A percentile compares a stretch with the other conserved stretches of the same genome.
These are phyloP conservation scores for Arxiozyma slooffiae DNA, from an alignment of 1,139 yeast genomes.

Conservation along the genomic window DNA sequence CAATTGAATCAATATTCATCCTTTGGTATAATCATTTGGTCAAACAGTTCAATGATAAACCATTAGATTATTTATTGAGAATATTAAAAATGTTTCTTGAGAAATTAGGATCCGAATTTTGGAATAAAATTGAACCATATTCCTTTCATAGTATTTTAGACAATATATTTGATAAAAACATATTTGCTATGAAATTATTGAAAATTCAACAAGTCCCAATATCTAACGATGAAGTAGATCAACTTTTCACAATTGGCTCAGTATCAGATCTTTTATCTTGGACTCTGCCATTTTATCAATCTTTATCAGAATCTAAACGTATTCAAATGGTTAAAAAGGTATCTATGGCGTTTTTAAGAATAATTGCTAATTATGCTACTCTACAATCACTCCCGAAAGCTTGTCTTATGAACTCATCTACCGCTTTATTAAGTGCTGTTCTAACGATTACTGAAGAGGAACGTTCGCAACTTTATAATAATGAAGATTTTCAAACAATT, in stretches of 20 bases:
- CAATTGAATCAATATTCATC: constrained; percentile 38
- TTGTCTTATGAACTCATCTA: constrained; percentile 29
- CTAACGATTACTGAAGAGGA: constrained; percentile 25
- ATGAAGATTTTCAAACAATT: constrained; percentile 31
- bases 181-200: constrained; percentile 19
- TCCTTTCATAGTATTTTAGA: constrained; percentile 47
- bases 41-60: constrained; percentile 42
- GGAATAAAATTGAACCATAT: constrained; percentile 45
- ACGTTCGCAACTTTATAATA: constrained; percentile 20
- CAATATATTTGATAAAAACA: constrained; percentile 33
- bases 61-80: constrained; percentile 46
- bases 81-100: constrained; percentile 38
- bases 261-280: constrained; percentile 30
- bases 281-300: constrained; percentile 29
- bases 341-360: constrained; percentile 26
- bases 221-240: constrained; percentile 29
- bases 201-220: constrained; percentile 23
- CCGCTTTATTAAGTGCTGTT: constrained; percentile 26
- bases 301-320: constrained; percentile 26
- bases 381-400: constrained; percentile 27
- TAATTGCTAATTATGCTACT: constrained; percentile 21
- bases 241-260: constrained; percentile 20
- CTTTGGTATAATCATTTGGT: constrained; percentile 34
- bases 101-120: constrained; percentile 37
- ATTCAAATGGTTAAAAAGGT: constrained; percentile 31